Conservation (phyloP, 2,329 filamentous ascomycete genomes). For the Fusarium virguliforme region DNA sequence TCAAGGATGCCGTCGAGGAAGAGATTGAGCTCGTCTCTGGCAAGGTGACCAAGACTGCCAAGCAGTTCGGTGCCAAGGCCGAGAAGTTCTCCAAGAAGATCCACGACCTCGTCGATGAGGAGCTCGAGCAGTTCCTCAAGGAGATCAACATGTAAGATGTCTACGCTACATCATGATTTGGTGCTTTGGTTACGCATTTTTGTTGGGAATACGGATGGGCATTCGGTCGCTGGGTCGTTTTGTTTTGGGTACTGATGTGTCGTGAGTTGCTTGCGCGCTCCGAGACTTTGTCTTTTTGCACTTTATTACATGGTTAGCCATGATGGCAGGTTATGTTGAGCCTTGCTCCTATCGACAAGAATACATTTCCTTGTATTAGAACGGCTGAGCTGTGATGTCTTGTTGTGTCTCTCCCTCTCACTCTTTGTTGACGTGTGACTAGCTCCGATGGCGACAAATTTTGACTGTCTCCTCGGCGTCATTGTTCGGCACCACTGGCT, state of each 20-base stretch:
- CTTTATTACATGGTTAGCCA: conserved; percentile 36
- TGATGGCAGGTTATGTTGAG: conserved; percentile 26
- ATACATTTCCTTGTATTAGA: conserved; percentile 43
- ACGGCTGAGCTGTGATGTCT: neutral
- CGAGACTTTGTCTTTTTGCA: conserved; percentile 36
- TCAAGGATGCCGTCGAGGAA: conserved; percentile 73
- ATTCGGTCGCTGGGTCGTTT: conserved; percentile 44
- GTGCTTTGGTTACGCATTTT: conserved; percentile 50
- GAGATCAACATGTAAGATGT: conserved; percentile 62
- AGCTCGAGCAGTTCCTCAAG: conserved; percentile 73
- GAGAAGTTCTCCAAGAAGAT: conserved; percentile 76
- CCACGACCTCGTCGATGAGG: conserved; percentile 73
- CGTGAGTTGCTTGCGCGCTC: conserved; percentile 38
- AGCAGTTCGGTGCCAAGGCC: conserved; percentile 69
- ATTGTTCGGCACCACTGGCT: no score
- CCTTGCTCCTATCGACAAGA: conserved; percentile 34
- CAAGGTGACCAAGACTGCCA: conserved; percentile 70
- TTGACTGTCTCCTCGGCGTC: neutral
- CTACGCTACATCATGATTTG: conserved; percentile 43
- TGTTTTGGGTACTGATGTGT: conserved; percentile 52
- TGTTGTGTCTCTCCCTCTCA: neutral
- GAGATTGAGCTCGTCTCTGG: conserved; percentile 73
- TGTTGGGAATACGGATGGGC: conserved; percentile 46
- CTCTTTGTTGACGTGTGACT: neutral
- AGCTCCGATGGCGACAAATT: no score